Base-by-base conservation (phyloP, 306 rosid genomes). In the Malus asiatica region DNA sequence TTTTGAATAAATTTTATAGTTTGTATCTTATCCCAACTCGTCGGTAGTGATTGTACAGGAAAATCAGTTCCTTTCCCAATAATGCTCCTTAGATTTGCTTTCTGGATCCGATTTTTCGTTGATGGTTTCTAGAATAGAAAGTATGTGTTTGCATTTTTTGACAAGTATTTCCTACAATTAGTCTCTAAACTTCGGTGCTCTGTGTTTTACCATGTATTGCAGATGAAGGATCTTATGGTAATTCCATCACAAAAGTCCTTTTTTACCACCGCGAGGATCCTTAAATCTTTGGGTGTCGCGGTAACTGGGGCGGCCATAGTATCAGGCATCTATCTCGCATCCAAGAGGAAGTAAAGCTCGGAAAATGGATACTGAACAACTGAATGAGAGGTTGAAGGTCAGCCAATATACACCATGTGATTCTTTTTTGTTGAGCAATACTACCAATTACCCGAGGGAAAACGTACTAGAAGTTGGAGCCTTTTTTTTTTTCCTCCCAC, bases 151-250 rank as follows among this genome's bases (percentile, higher is more conserved):
- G 2, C 40, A 22, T 7, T 44, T 18, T 51, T 46, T 51, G 6
- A 2, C 20, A 30, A 13, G 13, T 38, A 20, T 18, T 15, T 61
- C 20, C 3, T 61, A 61, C n/a, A 20, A 10, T 60, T 32, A 3
- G 14, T 46, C 53, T 32, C 10, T 11, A 35, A 10, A 57, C 38
- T 68, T 11, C 8, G 3, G 27, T 58, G 4, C 16, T 30, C n/a
- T 77, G 18, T 77, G 18, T 23, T 27, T 60, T 66, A 2, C 71
- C 22, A 22, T 18, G 20, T 55, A 59, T 72, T 73, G 83, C 88
- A 95, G 99, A 78, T 90, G 78, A 89, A 73, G 76, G 97, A 95
- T 80, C 92, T 95, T 61, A 44, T 90, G 90, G 85, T 76, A 79
- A 40, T 87, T 82, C 97, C 95, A 13, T 74, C 89, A 19, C 82